These are phyloP conservation scores for Adansonia gregorii DNA, from an alignment of 441 rosid species.

Conservation along the genomic window DNA sequence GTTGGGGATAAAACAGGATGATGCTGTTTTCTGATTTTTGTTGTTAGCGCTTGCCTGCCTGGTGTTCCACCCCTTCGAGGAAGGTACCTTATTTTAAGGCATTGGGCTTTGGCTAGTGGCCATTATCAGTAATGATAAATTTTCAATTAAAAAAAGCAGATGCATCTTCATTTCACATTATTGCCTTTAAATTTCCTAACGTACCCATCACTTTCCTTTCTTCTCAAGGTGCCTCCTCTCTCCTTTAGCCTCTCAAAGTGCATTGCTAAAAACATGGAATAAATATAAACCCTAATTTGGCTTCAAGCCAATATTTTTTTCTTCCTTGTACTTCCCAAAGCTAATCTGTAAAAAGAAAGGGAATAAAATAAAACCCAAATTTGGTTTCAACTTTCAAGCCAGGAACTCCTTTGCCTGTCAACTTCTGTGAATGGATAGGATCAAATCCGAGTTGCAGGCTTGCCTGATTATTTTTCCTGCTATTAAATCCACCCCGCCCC, in stretches of 20 bases:
- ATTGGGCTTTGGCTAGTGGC: slow-evolving; percentile 27
- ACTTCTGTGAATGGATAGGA: not conserved
- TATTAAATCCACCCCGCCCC: not conserved
- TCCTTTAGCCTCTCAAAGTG: too few species aligned
- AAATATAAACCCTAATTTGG: not conserved
- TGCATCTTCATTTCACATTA: not conserved
- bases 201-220: slow-evolving; percentile 27
- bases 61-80: slow-evolving; percentile 26
- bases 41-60: slow-evolving; percentile 8
- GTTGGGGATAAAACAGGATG: slow-evolving; percentile 36
- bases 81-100: slow-evolving; percentile 36
- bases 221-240: not conserved
- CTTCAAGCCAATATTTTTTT: not conserved
- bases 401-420: slow-evolving; percentile 1
- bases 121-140: not conserved
- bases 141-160: too few species aligned
- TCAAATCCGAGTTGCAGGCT: not conserved
- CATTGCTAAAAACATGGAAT: not conserved
- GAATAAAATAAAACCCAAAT: slow-evolving; percentile 17
- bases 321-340: not conserved
- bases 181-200: slow-evolving; percentile 10
- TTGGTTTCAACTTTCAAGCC: slow-evolving; percentile 25
- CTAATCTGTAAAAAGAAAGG: not conserved
- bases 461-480: not conserved
- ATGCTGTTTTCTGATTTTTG: slow-evolving; percentile 38